Base-by-base conservation (phyloP, 176 grass and related monocot species). In the Themeda triandra region DNA sequence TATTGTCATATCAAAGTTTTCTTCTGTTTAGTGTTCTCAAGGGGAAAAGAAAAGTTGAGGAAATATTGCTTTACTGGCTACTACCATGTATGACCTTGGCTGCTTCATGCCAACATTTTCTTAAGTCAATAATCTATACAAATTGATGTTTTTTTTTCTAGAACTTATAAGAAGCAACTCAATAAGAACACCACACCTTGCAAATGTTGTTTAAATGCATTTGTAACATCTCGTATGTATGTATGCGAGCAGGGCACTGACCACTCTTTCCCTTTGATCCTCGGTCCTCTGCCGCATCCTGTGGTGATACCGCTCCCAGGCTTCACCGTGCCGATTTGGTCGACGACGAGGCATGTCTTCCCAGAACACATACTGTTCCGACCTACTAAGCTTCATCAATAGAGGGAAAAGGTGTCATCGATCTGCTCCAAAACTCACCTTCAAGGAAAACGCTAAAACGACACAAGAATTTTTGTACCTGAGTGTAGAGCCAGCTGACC, bases 251-350 rank as follows among this genome's bases (percentile, higher is more conserved):
- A 87, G 45, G 36, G 76, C 56, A 93, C 93, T 78, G 53, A 93
- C 93, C 91, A 93, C 88, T 93, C 93, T 91, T 73, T 89, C 86
- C 85, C 80, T 89, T 72, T 87, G 86, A 81, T 96, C 91, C 77
- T 91, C 86, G 21, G 23, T 29, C 35, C 63, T 90, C 19, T 89
- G 78, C 0, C 37, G 81, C 69, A 89, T 85, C 73, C 86, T 82
- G 27, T 82, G 84, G 86, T 88, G 72, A 80, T 85, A 93, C 2
- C 37, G 90, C 18, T 42, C 79, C 92, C 94, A 92, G 28, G 87
- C 89, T 85, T 87, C 79, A 23, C 90, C 37, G 6, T 5, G 13
- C 35, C n/a, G 65, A 37, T 86, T 78, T 17, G 83, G 73, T 13
- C 71, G 64, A 13, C 3, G 70, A 46, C 35, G 39, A 37, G 85